Evolutionary conservation across 2,329 filamentous ascomycete species (phyloP).

Genomic region (Fusarium protoensiforme): DNA sequence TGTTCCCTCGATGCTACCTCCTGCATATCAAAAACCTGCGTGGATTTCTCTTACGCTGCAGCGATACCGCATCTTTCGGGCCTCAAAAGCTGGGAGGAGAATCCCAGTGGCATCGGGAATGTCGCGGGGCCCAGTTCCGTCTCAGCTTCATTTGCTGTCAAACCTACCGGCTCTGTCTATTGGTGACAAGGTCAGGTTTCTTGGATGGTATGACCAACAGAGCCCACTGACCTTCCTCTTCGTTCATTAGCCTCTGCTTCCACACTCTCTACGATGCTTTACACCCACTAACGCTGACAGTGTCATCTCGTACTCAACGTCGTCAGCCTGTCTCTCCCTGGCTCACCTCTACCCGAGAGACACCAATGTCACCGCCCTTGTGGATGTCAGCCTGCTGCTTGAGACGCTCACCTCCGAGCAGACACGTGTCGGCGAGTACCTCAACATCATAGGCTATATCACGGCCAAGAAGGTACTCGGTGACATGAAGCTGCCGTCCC

Average conservation of each 20-base stretch:
- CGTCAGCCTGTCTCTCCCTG: slow-evolving; percentile 71
- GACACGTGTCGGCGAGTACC: slow-evolving; percentile 81
- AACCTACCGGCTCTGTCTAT: slow-evolving; percentile 62
- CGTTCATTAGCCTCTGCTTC: slow-evolving; percentile 4
- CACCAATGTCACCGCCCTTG: slow-evolving; percentile 62
- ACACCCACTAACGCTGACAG: slow-evolving; percentile 50
- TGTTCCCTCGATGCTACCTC: background rate
- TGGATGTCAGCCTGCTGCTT: slow-evolving; percentile 79
- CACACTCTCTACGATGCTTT: slow-evolving; percentile 33
- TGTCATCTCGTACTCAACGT: slow-evolving; percentile 62
- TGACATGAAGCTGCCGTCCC: slow-evolving; percentile 11
- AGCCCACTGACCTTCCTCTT: background rate
- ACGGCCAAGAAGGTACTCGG: slow-evolving; percentile 43
- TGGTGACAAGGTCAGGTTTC: slow-evolving; percentile 86
- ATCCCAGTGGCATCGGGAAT: slow-evolving; percentile 46
- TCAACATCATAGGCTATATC: slow-evolving; percentile 89
- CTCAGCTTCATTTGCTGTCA: slow-evolving; percentile 72
- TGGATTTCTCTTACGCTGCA: slow-evolving; percentile 28
- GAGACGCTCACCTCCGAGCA: slow-evolving; percentile 71
- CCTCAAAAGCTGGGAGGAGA: slow-evolving; percentile 15
- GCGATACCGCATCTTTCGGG: slow-evolving; percentile 32
- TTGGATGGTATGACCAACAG: slow-evolving; percentile 79
- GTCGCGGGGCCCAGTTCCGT: slow-evolving; percentile 71
- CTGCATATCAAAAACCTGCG: slow-evolving; percentile 4
- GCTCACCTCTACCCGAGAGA: slow-evolving; percentile 71